A percentile compares a stretch with the other conserved stretches of the same genome.
Conservation (phyloP, 345 rosid genomes). For the Mallotus nudiflorus region DNA sequence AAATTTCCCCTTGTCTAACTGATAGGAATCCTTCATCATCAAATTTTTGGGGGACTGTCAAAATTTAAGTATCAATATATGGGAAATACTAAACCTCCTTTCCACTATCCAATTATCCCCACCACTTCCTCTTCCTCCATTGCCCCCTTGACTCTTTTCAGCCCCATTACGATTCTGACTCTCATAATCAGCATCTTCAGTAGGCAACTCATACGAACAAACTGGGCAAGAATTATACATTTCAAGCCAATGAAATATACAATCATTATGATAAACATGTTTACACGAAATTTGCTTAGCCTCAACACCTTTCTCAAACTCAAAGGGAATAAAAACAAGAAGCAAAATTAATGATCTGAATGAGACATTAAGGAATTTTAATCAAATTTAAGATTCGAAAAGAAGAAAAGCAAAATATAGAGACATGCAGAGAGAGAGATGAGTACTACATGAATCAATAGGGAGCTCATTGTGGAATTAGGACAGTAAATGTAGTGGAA, state of each 20-base stretch:
- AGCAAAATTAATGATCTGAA: neutral
- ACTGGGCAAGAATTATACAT: conserved; percentile 53
- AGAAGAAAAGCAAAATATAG: neutral
- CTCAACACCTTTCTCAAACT: conserved; percentile 40
- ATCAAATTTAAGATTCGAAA: conserved; percentile 2
- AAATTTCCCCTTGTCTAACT: too few species aligned
- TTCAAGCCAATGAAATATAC: conserved; percentile 47
- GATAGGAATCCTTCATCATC: too few species aligned
- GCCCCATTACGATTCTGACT: conserved; percentile 5
- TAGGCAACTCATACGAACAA: conserved; percentile 53
- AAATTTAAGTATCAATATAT: too few species aligned
- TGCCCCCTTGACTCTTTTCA: conserved; percentile 16
- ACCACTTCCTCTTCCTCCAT: conserved; percentile 16
- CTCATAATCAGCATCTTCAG: conserved; percentile 48
- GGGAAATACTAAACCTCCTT: conserved; percentile 42
- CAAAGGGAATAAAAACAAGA: neutral
- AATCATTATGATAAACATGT: conserved; percentile 44
- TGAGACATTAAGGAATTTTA: neutral
- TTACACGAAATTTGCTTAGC: conserved; percentile 54
- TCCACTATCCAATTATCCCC: conserved; percentile 26
- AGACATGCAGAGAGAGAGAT: neutral
- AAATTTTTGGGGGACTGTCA: too few species aligned
- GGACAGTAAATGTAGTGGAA: neutral
- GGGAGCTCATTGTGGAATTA: conserved; percentile 21
- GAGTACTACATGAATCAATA: conserved; percentile 18